A percentile compares a stretch with the other conserved stretches of the same genome.
phyloP scores from a whole-genome alignment of 2,329 filamentous ascomycete genomes.

The Aureobasidium sp. region DNA sequence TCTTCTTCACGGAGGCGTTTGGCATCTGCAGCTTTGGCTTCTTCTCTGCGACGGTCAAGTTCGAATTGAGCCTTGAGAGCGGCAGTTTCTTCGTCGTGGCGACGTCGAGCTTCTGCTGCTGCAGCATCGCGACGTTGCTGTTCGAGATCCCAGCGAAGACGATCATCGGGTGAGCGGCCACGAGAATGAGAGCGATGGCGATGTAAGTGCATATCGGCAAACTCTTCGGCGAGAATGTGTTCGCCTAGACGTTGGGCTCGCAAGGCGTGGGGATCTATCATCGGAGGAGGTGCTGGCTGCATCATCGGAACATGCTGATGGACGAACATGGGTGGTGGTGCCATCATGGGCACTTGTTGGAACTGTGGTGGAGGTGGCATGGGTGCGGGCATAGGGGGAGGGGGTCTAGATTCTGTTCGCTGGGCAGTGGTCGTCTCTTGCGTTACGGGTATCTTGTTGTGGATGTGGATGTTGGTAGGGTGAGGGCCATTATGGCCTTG shows the following conservation, averaged over 20 bases:
- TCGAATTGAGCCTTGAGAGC: conserved; percentile 23
- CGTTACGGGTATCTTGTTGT: conserved; percentile 35
- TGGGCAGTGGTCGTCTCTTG: conserved; percentile 23
- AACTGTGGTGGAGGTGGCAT: conserved; percentile 15
- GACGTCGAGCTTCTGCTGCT: conserved; percentile 15
- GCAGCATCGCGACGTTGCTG: conserved; percentile 18
- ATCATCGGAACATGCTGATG: neutral
- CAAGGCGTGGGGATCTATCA: neutral
- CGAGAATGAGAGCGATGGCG: conserved; percentile 29
- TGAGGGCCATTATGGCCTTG: conserved; percentile 35
- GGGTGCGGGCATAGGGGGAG: neutral
- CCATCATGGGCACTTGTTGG: conserved; percentile 5
- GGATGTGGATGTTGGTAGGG: conserved; percentile 40
- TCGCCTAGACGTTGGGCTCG: conserved; percentile 3
- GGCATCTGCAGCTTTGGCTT: conserved; percentile 16
- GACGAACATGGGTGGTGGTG: conserved; percentile 7
- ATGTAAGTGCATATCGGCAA: conserved; percentile 26
- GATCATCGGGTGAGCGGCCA: conserved; percentile 20
- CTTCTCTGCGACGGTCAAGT: conserved; percentile 23
- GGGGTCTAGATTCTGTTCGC: neutral
- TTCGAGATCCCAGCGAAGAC: conserved; percentile 23
- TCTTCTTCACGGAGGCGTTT: conserved; percentile 32
- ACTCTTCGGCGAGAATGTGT: conserved; percentile 20
- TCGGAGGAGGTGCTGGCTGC: neutral
- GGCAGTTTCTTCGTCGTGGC: neutral